Conservation (phyloP, 2,329 filamentous ascomycete genomes). For the Neophaeococcomyces mojaviensis region DNA sequence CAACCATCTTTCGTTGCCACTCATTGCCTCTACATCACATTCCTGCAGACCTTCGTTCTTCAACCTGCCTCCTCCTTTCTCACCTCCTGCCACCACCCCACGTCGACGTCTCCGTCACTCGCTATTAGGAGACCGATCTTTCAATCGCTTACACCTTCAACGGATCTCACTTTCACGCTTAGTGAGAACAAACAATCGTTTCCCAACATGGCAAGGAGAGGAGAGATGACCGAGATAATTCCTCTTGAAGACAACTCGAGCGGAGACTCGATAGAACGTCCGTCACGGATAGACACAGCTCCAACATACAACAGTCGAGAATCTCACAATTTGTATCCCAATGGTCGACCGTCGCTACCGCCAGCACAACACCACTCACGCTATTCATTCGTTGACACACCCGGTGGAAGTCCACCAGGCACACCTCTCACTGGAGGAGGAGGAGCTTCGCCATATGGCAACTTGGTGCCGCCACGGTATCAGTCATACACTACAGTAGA, state of each 20-base stretch:
- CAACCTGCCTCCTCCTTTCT: slow-evolving; percentile 3
- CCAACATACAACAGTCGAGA: background rate
- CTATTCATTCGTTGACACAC: slow-evolving; percentile 8
- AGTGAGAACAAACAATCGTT: background rate
- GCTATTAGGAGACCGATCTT: background rate
- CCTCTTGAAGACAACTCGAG: slow-evolving; percentile 7
- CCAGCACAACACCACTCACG: background rate
- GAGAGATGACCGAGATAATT: slow-evolving; percentile 8
- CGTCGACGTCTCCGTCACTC: background rate
- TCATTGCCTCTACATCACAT: background rate
- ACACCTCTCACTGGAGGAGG: slow-evolving; percentile 5
- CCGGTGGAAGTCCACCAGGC: slow-evolving; percentile 2
- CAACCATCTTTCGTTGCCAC: background rate
- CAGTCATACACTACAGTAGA: slow-evolving; percentile 14
- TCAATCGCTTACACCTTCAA: background rate
- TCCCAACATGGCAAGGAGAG: background rate
- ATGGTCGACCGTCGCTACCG: background rate
- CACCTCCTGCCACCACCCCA: background rate
- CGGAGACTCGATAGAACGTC: slow-evolving; percentile 8
- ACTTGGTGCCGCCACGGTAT: slow-evolving; percentile 10
- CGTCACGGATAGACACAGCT: slow-evolving; percentile 6
- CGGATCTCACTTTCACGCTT: background rate
- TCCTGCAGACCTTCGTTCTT: slow-evolving; percentile 6
- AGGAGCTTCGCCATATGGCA: slow-evolving; percentile 5
- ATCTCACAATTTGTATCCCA: slow-evolving; percentile 1